Conservation (phyloP, 2,329 filamentous ascomycete species). For the Botrytis tulipae region DNA sequence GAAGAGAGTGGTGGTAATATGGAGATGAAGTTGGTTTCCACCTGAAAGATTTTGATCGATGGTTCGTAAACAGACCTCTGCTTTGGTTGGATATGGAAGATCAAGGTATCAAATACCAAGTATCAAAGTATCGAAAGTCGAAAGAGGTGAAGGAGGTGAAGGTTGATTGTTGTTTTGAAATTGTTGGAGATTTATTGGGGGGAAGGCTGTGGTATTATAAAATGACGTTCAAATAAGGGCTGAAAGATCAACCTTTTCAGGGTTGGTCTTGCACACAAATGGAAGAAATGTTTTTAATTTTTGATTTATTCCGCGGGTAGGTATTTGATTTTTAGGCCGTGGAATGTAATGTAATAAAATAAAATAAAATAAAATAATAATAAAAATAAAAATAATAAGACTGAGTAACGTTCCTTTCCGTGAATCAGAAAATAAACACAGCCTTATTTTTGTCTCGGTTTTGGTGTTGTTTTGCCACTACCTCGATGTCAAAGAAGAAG, state of each 20-base stretch:
- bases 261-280: constrained; percentile 1
- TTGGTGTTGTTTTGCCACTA: background rate
- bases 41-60: background rate
- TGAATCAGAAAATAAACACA: background rate
- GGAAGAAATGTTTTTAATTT: background rate
- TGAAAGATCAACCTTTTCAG: background rate
- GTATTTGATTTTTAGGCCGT: too few species aligned
- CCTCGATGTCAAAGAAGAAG: background rate
- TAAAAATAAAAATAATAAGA: background rate
- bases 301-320: too few species aligned
- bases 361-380: too few species aligned
- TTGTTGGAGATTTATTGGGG: background rate
- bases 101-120: background rate
- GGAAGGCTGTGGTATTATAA: background rate
- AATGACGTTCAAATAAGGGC: constrained; percentile 11
- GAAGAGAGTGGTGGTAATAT: background rate
- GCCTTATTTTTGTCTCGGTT: background rate
- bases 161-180: background rate
- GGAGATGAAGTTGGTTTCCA: background rate
- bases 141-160: background rate
- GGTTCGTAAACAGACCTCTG: background rate
- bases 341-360: too few species aligned
- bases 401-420: background rate
- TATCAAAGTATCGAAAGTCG: background rate
- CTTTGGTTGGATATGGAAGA: background rate